These are phyloP conservation scores for Anaeramoeba flamelloides DNA, from an alignment of 78 protist species.

Conservation along the genomic window DNA sequence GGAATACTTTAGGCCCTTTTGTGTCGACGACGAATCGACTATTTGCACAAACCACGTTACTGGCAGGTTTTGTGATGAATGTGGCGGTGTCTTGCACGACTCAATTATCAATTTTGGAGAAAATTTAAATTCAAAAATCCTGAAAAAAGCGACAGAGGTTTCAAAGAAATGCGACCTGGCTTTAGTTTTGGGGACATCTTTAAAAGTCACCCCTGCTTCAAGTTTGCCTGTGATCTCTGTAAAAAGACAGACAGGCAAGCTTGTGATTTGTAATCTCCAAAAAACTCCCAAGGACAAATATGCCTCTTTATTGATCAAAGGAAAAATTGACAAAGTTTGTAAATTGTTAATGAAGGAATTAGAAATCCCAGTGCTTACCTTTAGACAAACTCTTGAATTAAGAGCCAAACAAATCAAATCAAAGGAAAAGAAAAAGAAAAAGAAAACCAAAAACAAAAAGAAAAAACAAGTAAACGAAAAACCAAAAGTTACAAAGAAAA, in stretches of 20 bases:
- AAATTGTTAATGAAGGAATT: not conserved
- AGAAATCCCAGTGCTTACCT: too few species aligned
- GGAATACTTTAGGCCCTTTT: constrained; percentile 4
- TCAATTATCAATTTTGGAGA: not conserved
- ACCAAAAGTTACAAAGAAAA: too few species aligned
- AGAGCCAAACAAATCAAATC: too few species aligned
- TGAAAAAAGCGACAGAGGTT: not conserved
- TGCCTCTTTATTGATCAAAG: not conserved
- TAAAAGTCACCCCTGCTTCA: not conserved
- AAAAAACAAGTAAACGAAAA: too few species aligned
- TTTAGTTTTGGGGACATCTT: not conserved
- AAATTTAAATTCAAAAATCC: not conserved
- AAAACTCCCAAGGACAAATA: not conserved
- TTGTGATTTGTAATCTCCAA: not conserved
- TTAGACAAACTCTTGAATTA: too few species aligned
- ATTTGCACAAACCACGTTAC: constrained; percentile 10
- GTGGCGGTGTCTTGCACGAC: not conserved
- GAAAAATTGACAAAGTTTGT: not conserved
- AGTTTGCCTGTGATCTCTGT: not conserved
- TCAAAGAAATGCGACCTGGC: not conserved
- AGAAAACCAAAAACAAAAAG: too few species aligned
- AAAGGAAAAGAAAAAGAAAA: too few species aligned
- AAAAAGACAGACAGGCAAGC: not conserved
- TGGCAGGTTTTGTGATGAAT: constrained; percentile 17
- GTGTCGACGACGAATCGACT: not conserved